A percentile compares a stretch with the other conserved stretches of the same genome.
phyloP scores from a whole-genome alignment of 352 stramenopile species.

The Phytophthora chlamydospora region DNA sequence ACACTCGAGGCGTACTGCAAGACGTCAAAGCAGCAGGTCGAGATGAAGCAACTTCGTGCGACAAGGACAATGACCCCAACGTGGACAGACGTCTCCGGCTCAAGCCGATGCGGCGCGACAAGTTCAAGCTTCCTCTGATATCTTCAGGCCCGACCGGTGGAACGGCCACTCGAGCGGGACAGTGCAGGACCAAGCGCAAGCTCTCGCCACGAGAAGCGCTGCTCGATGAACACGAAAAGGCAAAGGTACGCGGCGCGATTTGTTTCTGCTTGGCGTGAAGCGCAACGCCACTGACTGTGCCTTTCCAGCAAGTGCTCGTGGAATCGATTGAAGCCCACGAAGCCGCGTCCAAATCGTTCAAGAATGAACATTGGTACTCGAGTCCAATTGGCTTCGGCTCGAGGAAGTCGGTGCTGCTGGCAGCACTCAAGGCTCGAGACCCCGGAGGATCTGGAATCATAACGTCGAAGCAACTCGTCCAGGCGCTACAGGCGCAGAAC shows the following conservation, averaged over 20 bases:
- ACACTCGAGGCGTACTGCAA: conserved; percentile 8
- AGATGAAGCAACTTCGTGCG: conserved; percentile 6
- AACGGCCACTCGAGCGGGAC: conserved; percentile 15
- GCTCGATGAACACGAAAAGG: conserved; percentile 22
- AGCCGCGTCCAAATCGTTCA: conserved; percentile 56
- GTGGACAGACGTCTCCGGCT: conserved; percentile 7
- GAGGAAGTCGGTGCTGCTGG: conserved; percentile 50
- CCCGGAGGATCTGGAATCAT: conserved; percentile 41
- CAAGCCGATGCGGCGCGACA: conserved; percentile 18
- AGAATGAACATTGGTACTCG: conserved; percentile 61
- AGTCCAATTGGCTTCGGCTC: conserved; percentile 58
- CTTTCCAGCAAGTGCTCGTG: conserved; percentile 20
- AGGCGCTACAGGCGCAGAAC: conserved; percentile 38
- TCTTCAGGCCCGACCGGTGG: conserved; percentile 18
- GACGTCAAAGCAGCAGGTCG: conserved; percentile 6
- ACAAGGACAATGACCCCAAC: conserved; percentile 10
- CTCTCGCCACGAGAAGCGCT: conserved; percentile 16
- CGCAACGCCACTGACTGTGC: background rate
- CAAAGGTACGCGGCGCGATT: conserved; percentile 24
- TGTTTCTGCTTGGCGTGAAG: conserved; percentile 2
- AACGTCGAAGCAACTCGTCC: conserved; percentile 34
- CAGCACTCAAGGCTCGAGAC: conserved; percentile 51
- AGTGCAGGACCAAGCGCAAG: conserved; percentile 20
- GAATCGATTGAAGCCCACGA: conserved; percentile 28
- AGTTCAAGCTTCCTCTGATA: conserved; percentile 35